Base-by-base conservation (phyloP, 371 early-diverging fungal genomes). In the Mortierella sp. region DNA sequence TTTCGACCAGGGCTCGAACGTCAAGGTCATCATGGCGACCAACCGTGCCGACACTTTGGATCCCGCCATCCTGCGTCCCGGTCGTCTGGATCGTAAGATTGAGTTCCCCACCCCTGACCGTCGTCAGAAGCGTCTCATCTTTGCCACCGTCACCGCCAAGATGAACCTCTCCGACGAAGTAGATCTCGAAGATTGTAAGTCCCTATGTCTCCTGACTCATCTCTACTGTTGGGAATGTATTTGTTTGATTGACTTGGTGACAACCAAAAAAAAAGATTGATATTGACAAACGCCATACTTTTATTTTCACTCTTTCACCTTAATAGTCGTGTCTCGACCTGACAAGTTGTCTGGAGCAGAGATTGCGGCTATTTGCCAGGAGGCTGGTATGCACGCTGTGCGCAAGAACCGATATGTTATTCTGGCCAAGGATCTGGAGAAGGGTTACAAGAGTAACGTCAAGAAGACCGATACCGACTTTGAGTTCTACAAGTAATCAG, bases 1-100 rank as follows among this genome's bases (percentile, higher is more conserved):
- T 41, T 99, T 99, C 87, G 99, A 99, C 86, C 99, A 99, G 88
- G 95, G 96, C 9, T 94, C 95, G 31, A 99, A 99, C 88, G 99
- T 99, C 79, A 99, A 98, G 92, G 99, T 99, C 34, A 99, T 99
- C 75, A 99, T 99, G 99, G 99, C 99, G 2, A 99, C 99, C 31
- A 99, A 99, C 89, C 96, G 99, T 86, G 98, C 98, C 26, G 99
- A 99, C 85, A 99, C 99, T 4, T 86, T 99, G 41, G 99, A 99
- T 88, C 99, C 99, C 39, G 99, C 99, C 9, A 92, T 99, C 72
- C 88, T 99, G 70, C 95, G 99, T 74, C 99, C 99, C 37, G 99
- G 99, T 75, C 95, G 99, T 82, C 87, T 99, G 73, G 99, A 99
- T 86, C 94, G 99, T 78, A 99, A 99, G 90, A 99, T 99, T 80